Percentiles rank a stretch among this genome's conserved stretches.
phyloP scores from a whole-genome alignment of 345 rosid genomes.

The Anacardium occidentale region DNA sequence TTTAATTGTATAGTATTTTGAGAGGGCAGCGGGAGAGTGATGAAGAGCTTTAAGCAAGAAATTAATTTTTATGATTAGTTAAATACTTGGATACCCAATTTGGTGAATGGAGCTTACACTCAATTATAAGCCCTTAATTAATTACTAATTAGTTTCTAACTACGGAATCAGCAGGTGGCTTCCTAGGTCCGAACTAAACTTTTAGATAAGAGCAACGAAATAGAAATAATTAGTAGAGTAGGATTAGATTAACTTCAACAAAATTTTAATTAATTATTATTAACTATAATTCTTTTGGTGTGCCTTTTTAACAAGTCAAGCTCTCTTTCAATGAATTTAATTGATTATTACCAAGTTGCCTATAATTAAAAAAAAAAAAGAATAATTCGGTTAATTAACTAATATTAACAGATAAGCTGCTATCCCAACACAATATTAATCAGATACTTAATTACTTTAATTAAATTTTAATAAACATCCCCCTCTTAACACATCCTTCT shows the following conservation, averaged over 20 bases:
- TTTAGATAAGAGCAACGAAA: not conserved
- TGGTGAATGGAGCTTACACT: too few relatives aligned
- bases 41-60: too few relatives aligned
- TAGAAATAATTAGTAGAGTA: not conserved
- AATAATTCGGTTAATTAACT: not conserved
- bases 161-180: not conserved
- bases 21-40: too few relatives aligned
- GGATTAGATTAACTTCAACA: slow-evolving; percentile 1
- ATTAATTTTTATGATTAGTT: too few relatives aligned
- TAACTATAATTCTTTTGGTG: not conserved
- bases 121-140: too few relatives aligned
- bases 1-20: too few relatives aligned
- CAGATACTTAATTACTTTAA: too few relatives aligned
- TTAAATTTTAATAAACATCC: too few relatives aligned
- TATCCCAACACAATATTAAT: too few relatives aligned
- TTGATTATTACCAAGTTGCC: not conserved
- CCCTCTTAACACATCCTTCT: not conserved
- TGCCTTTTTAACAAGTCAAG: slow-evolving; percentile 9
- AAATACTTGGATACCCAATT: too few relatives aligned
- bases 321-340: not conserved
- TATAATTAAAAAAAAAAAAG: not conserved
- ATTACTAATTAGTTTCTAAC: too few relatives aligned
- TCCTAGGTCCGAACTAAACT: not conserved
- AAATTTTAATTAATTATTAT: not conserved
- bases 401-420: slow-evolving; percentile 11